These are phyloP conservation scores for Elsinoe batatas DNA, from an alignment of 2,329 filamentous ascomycete genomes.

Conservation along the genomic window DNA sequence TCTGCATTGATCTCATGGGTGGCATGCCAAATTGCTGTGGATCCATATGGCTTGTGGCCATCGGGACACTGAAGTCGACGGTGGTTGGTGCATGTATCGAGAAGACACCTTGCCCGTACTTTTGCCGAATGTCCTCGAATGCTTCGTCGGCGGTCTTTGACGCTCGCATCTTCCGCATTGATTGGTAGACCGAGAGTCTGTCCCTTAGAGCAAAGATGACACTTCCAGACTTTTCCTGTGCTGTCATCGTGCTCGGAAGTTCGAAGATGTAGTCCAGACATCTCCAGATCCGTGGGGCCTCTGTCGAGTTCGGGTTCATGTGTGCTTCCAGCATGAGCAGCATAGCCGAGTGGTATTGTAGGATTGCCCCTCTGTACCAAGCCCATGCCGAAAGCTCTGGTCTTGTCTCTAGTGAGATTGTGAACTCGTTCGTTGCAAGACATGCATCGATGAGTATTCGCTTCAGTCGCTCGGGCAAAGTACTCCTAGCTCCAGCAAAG, in stretches of 20 bases:
- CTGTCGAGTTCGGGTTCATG: conserved; percentile 45
- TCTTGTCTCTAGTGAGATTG: conserved; percentile 44
- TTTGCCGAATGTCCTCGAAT: background rate
- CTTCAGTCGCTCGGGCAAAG: conserved; percentile 53
- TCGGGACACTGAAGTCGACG: background rate
- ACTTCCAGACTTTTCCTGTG: conserved; percentile 48
- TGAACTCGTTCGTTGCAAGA: conserved; percentile 44
- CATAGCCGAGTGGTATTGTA: conserved; percentile 63
- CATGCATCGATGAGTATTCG: conserved; percentile 55
- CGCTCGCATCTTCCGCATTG: conserved; percentile 42
- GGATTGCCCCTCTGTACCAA: conserved; percentile 62
- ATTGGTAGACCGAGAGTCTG: conserved; percentile 50
- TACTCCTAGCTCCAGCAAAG: conserved; percentile 38
- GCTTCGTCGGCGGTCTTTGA: conserved; percentile 24
- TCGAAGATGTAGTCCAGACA: conserved; percentile 65
- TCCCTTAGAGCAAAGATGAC: conserved; percentile 54
- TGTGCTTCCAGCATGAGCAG: conserved; percentile 60
- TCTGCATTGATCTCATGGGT: conserved; percentile 11
- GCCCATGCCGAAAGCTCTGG: conserved; percentile 49
- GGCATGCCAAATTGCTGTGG: conserved; percentile 22
- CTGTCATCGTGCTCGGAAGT: conserved; percentile 42
- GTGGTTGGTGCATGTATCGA: background rate
- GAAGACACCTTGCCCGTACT: background rate
- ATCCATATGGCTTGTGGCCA: conserved; percentile 11
- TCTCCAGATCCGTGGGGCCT: conserved; percentile 58